Evolutionary conservation across 2,329 filamentous ascomycete genomes (phyloP), one percentile per base, ranked within the genome.

Genomic region (Monosporascus cannonballus): DNA sequence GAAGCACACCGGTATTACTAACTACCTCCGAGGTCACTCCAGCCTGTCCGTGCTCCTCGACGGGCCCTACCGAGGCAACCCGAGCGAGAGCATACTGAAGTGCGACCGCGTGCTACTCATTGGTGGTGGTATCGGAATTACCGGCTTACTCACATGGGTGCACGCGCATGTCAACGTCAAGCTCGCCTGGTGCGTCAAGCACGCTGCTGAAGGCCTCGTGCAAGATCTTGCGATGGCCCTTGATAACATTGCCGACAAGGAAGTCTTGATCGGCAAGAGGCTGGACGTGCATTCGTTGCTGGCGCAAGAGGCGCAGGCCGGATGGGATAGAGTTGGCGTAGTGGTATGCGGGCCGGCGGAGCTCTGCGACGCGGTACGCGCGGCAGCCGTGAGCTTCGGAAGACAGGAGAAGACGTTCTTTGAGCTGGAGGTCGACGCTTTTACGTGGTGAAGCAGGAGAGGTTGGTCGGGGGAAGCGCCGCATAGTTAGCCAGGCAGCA

Each of bases 351-450:
- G 54, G 8, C 54, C 54, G 6, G 47, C 20, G 5, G 47, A n/a
- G 8, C 46, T 56, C 15, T 56, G 54, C 36, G 54, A 56, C 20
- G 45, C 8, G 36, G 54, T 54, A 15, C 47, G 50, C 6, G 39
- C 38, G 39, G 51, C 48, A 2, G 53, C 51, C 24, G 52, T 51
- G 11, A 15, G 15, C 1, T 38, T 56, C 11, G 56, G 56, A 6
- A 53, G 52, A 17, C 44, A 44, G 20, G 47, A 48, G 25, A 56
- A 57, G 39, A 52, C 53, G 8, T 44, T 56, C 1, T 61, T 67
- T 49, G 61, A 65, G 52, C 58, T 67, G 9, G 59, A 63, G 20
- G 63, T 66, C 27, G 64, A 68, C 34, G 57, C 65, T 1, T 67
- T 61, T 49, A 59, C 58, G 3, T 66, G 62, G 66, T 64, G 25